Evolutionary conservation across 2,329 filamentous ascomycete species (phyloP), one percentile per base, ranked within the genome.

Genomic region (Botrytis pseudocinerea): DNA sequence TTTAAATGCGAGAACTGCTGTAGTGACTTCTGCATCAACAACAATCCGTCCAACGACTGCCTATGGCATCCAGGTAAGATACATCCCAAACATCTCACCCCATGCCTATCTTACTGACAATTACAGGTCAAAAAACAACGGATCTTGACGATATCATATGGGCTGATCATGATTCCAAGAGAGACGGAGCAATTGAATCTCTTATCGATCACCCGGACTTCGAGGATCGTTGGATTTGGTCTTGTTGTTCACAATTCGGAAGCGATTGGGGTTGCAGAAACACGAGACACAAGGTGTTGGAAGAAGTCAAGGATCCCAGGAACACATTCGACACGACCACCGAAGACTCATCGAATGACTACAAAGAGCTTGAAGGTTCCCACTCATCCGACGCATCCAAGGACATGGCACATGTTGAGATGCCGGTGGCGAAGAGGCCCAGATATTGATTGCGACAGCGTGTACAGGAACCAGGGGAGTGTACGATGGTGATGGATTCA

Each of bases 161-260:
- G 62, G 62, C 42, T 18, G 62, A 48, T 16, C 20, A 65, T 65
- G 42, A 65, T 22, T 1, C 14, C 5, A 28, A 65, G 20, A 48
- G 18, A 32, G 6, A 65, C 4, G 42, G 62, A n/a, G 42, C 42
- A 35, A 48, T 35, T n/a, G 62, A 65, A 48, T 32, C 46, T 48
- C 62, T 48, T 9, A 38, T 65, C 18, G 62, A 65, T 48, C 28
- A 65, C 4, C 42, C 28, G 2, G 62, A 65, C 28, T 65, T 48
- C 6, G 62, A 65, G 28, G 62, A 65, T 35, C 62, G 62, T 48
- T 65, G 42, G 62, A 48, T 65, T n/a, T 65, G 62, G 62, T 48
- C 62, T 16, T 65, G 62, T 28, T 65, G 62, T 48, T 44, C 42
- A 65, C 42, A 65, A 14, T 14, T 65, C 10, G 62, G 62, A 38